These are phyloP conservation scores for Colletotrichum chlorophyti DNA, from an alignment of 2,329 filamentous ascomycete genomes.

Conservation along the genomic window DNA sequence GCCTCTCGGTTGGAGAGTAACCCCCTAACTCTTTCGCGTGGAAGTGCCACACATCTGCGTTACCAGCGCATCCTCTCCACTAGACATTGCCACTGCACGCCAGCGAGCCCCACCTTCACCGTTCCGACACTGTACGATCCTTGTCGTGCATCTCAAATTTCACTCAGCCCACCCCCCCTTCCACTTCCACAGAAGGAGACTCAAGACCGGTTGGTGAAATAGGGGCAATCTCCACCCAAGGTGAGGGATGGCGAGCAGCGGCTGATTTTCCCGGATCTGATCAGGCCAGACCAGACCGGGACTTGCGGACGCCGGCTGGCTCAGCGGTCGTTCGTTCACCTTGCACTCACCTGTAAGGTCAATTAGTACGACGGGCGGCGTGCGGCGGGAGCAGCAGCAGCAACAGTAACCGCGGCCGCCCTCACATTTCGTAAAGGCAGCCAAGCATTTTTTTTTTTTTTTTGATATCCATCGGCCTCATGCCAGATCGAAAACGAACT, in stretches of 20 bases:
- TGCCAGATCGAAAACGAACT: conserved; percentile 1
- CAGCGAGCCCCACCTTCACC: background rate
- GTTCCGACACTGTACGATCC: conserved; percentile 4
- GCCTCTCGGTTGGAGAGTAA: too few species aligned
- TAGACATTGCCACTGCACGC: background rate
- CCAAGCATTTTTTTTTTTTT: too few species aligned
- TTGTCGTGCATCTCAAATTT: too few species aligned
- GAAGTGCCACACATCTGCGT: too few species aligned
- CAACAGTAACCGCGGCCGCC: too few species aligned
- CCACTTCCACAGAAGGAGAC: too few species aligned
- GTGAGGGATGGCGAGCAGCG: conserved; percentile 12
- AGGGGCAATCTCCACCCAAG: conserved; percentile 28
- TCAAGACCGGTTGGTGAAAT: conserved; percentile 14
- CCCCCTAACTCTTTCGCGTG: background rate
- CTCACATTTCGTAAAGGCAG: background rate
- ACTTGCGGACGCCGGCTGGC: conserved; percentile 17
- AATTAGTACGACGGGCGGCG: too few species aligned
- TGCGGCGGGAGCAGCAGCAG: background rate
- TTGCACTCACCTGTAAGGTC: too few species aligned
- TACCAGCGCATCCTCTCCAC: background rate
- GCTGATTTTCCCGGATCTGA: conserved; percentile 23
- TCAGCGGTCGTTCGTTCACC: too few species aligned
- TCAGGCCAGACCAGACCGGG: too few species aligned
- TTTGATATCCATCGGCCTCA: background rate
- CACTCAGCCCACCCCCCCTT: conserved; percentile 2